phyloP scores from a whole-genome alignment of 73 alveolate genomes.

The Symbiodinium pilosum region DNA sequence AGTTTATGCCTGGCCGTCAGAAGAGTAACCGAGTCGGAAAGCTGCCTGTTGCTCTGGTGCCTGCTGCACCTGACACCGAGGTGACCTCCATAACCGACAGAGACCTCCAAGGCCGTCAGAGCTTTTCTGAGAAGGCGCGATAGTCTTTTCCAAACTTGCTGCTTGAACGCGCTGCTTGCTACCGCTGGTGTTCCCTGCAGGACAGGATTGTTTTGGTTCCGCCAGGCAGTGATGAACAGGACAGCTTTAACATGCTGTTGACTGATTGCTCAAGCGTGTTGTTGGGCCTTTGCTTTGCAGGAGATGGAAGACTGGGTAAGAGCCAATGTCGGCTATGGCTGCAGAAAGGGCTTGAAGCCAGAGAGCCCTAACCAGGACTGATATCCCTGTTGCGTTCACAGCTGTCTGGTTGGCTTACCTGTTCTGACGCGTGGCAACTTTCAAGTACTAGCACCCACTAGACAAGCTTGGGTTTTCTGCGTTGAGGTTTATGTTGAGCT shows the following conservation, averaged over 20 bases:
- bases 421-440: neutral
- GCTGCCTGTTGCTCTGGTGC: neutral
- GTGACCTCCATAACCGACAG: constrained; percentile 89
- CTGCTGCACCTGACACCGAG: neutral
- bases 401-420: neutral
- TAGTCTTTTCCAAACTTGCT: too few species aligned
- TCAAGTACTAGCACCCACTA: neutral
- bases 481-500: too few species aligned
- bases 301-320: constrained; percentile 87
- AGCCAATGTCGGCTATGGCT: constrained; percentile 41
- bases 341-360: constrained; percentile 95
- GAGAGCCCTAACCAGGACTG: constrained; percentile 96
- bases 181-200: neutral
- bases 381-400: neutral
- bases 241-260: neutral
- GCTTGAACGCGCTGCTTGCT: neutral
- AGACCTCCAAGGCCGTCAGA: constrained; percentile 88
- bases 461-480: neutral
- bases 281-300: neutral
- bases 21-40: too few species aligned
- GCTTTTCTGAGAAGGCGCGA: constrained; percentile 72
- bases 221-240: constrained; percentile 66
- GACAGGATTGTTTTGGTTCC: constrained; percentile 77
- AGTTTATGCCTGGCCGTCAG: constrained; percentile 11
- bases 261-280: neutral